A percentile compares a stretch with the other conserved stretches of the same genome.
These are phyloP conservation scores for Teratosphaeria epicoccoides DNA, from an alignment of 2,329 filamentous ascomycete species.

Conservation along the genomic window DNA sequence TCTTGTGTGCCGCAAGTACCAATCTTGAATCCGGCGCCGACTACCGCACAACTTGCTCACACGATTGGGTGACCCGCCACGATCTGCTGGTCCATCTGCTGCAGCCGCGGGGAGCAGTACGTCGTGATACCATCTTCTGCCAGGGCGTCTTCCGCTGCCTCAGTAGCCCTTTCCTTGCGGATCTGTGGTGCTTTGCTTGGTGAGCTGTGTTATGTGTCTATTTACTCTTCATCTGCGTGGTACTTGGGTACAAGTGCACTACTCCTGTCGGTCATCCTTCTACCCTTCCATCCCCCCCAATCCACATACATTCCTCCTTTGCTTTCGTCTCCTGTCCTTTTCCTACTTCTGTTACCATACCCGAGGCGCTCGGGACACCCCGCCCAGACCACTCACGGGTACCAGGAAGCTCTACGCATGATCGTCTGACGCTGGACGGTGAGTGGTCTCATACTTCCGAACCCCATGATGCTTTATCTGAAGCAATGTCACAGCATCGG, in stretches of 20 bases:
- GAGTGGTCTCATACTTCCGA: neutral
- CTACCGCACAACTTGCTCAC: neutral
- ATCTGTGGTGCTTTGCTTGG: slow-evolving; percentile 12
- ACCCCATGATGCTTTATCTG: slow-evolving; percentile 10
- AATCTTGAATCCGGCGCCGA: neutral
- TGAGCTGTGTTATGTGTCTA: slow-evolving; percentile 5
- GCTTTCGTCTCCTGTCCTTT: neutral
- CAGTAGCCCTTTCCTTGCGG: slow-evolving; percentile 17
- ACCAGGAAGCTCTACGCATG: neutral
- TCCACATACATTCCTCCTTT: slow-evolving; percentile 3
- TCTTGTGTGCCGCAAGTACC: neutral
- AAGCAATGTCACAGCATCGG: slow-evolving; percentile 13
- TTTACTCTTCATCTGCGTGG: slow-evolving; percentile 9
- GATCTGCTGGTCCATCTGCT: slow-evolving; percentile 7
- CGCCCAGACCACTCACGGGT: slow-evolving; percentile 3
- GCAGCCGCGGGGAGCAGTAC: slow-evolving; percentile 4
- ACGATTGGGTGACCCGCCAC: neutral
- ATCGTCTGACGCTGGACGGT: slow-evolving; percentile 1
- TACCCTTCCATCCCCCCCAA: slow-evolving; percentile 5
- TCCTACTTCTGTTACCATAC: neutral
- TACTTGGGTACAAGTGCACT: slow-evolving; percentile 10
- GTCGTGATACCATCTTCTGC: slow-evolving; percentile 16
- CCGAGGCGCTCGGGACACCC: neutral
- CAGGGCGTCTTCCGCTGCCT: slow-evolving; percentile 8
- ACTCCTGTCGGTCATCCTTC: slow-evolving; percentile 5